Base-by-base conservation (phyloP, 352 stramenopile genomes). In the Globisporangium paddicum region DNA sequence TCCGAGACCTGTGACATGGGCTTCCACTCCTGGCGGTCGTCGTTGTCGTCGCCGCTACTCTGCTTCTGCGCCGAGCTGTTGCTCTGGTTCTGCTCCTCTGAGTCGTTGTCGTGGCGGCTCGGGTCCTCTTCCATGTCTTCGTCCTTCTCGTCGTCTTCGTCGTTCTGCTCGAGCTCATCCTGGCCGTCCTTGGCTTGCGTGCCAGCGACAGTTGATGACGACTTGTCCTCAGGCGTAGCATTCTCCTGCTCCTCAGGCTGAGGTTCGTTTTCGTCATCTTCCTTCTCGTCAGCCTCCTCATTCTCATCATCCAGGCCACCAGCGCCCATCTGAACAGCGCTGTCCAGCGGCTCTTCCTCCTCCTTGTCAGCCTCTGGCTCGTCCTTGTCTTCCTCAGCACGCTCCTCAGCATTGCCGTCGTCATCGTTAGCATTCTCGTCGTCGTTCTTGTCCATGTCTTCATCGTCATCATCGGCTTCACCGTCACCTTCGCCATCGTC, bases 131-230 rank as follows among this genome's bases (percentile, higher is more conserved):
- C 55, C 41, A 64, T 55, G 52, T 75, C 79, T 45, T 83, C 69
- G 30, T 80, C 61, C 21, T 81, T 63, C 19, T 69, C 62, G 32
- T 90, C 71, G 25, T 84, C 50, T 13, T 79, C 63, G 21, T 74
- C 68, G 11, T 80, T 66, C 23, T 73, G 66, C 55, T 95, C 83
- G 7, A 92, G 60, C 49, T 94, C 77, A 51, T 90, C 75, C 35
- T 87, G 72, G 8, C 85, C 87, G 55, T 96, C 81, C 73, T 93
- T 92, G 6, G 79, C 87, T 60, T 97, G 87, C 13, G 79, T 87
- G 0, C 82, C 86, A 25, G 77, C 84, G 21, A 86, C 78, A 18
- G 81, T 71, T 6, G 74, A 82, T 18, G 65, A 84, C 58, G 78
- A 63, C 37, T 85, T 82, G n/a, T 70, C 50, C 38, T 66, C 60